A percentile compares a stretch with the other conserved stretches of the same genome.
phyloP scores from a whole-genome alignment of 2,329 filamentous ascomycete species.

The Fusarium sp. region DNA sequence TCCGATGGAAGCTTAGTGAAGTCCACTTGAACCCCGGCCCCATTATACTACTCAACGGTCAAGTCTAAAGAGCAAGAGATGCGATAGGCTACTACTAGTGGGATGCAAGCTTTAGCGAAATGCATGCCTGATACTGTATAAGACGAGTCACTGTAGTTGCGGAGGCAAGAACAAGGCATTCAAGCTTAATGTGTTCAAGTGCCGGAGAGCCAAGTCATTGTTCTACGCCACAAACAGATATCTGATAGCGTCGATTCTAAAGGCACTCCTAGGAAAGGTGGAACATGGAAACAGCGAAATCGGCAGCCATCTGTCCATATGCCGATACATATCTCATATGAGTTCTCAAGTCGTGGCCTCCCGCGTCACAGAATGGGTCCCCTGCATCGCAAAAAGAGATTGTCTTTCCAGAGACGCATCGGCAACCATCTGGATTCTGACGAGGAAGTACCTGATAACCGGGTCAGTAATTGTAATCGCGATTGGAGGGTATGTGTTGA shows the following conservation, averaged over 20 bases:
- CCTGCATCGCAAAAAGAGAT: slow-evolving; percentile 38
- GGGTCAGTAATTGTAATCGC: neutral
- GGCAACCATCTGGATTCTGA: slow-evolving; percentile 24
- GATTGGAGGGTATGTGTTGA: fast-evolving
- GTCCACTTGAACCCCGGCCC: neutral
- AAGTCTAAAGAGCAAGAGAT: neutral
- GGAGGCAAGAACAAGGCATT: neutral
- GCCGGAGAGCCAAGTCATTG: neutral
- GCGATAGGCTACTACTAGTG: neutral
- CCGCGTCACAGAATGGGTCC: slow-evolving; percentile 39
- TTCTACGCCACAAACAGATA: neutral
- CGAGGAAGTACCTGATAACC: slow-evolving; percentile 32
- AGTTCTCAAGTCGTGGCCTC: slow-evolving; percentile 27
- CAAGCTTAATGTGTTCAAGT: neutral
- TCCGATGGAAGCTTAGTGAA: neutral
- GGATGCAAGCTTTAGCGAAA: neutral
- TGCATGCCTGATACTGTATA: neutral
- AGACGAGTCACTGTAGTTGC: neutral
- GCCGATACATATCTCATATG: slow-evolving; percentile 38
- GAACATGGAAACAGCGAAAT: slow-evolving; percentile 27
- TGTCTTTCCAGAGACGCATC: slow-evolving; percentile 16
- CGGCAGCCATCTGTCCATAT: slow-evolving; percentile 28
- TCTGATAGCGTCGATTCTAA: neutral
- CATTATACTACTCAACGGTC: neutral
- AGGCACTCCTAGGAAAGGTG: neutral